Evolutionary conservation across 176 grass and related monocot genomes (phyloP), one percentile per base, ranked within the genome.

Genomic region (Triticum dicoccoides): DNA sequence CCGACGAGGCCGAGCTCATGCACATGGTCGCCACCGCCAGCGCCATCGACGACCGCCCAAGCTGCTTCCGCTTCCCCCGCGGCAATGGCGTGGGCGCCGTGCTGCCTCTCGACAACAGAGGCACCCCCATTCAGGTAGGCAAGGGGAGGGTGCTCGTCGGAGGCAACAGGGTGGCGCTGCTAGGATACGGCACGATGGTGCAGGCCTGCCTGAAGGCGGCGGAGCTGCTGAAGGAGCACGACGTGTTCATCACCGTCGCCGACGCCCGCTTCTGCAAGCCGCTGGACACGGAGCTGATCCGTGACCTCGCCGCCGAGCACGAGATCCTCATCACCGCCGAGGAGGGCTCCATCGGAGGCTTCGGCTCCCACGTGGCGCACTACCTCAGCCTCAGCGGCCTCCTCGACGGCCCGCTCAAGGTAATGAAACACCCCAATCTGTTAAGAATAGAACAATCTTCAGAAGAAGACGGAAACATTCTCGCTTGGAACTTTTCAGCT

Each of bases 211-310:
- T 96, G 9, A 96, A 88, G 82, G 92, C 94, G 0, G 97, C 97
- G 0, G 84, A 90, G 79, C 71, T n/a, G 12, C 84, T 99, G 11
- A 91, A 89, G 65, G 84, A 89, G 79, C 94, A 92, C 21, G 92
- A n/a, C 77, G 45, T 94, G 49, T 92, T 80, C 23, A 82, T 91
- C 59, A 99, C 97, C 0, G 94, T 99, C 1, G 97, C 94, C 0
- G 94, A 99, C 65, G 94, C 92, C 6, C 70, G 97, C 17, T 99
- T 99, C 88, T 99, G 97, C 80, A 99, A 99, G 82, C 97, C 97
- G 23, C 88, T 99, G 1, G 97, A 99, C 61, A 83, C 89, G 21
- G 34, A 41, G 59, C 89, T 99, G 3, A 70, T 99, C 33, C 75
- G 89, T 30, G 87, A 88, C 61, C 89, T 99, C 44, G 90, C 86